Conservation (phyloP, 140 eudicot genomes). For the Stevia rebaudiana region DNA sequence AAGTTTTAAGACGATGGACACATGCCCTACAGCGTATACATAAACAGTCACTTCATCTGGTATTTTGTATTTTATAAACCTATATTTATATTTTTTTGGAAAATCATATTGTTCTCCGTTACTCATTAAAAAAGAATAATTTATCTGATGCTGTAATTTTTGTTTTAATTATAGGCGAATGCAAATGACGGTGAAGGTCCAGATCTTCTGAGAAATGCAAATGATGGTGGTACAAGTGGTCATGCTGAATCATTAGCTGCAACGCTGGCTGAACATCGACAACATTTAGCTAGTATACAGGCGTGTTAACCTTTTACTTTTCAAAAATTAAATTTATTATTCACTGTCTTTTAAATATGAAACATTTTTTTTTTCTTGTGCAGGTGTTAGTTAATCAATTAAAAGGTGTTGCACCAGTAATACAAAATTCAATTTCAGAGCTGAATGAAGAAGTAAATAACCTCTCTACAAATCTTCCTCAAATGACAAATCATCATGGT, state of each 20-base stretch:
- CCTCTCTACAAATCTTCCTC: constrained; percentile 65
- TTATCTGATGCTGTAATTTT: not conserved
- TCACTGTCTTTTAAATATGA: not conserved
- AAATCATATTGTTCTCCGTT: not conserved
- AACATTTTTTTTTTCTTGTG: not conserved
- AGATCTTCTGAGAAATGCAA: constrained; percentile 70
- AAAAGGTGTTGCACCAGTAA: constrained; percentile 83
- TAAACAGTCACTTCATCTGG: constrained; percentile 80
- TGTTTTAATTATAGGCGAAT: constrained; percentile 53
- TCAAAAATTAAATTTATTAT: not conserved
- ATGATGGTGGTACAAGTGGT: constrained; percentile 74
- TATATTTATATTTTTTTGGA: not conserved
- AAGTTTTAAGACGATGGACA: constrained; percentile 87
- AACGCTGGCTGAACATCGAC: constrained; percentile 93
- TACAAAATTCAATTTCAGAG: constrained; percentile 78
- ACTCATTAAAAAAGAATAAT: not conserved
- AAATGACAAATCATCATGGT: constrained; percentile 39
- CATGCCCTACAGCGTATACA: constrained; percentile 90
- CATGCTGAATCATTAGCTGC: constrained; percentile 92
- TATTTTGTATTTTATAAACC: constrained; percentile 21
- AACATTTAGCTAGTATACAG: constrained; percentile 98
- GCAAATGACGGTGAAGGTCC: constrained; percentile 99
- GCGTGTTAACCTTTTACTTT: constrained; percentile 28
- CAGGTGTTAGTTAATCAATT: constrained; percentile 90
- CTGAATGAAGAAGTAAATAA: constrained; percentile 76